These are phyloP conservation scores for Thalassiosira exigua DNA, from an alignment of 352 stramenopile species.

Conservation along the genomic window DNA sequence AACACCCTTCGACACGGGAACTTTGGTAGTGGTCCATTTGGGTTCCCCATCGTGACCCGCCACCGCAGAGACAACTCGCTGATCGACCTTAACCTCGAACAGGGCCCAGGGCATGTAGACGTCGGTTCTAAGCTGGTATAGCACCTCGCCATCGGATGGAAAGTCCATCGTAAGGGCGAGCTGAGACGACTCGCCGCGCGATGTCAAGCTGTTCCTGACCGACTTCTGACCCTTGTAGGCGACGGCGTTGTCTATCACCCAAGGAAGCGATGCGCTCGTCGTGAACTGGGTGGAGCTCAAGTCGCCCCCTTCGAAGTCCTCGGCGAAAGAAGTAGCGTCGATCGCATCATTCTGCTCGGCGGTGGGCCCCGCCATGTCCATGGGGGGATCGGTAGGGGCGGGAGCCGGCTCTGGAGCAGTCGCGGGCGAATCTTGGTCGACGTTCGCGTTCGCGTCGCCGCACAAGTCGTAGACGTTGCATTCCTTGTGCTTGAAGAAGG, in stretches of 20 bases:
- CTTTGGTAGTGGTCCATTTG: background rate
- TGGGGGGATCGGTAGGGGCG: background rate
- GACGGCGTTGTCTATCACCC: slow-evolving; percentile 11
- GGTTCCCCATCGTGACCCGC: slow-evolving; percentile 6
- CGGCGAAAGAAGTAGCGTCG: too few relatives aligned
- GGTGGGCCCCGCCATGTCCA: too few relatives aligned
- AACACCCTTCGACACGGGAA: slow-evolving; percentile 3
- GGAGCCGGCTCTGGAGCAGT: background rate
- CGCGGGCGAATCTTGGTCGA: too few relatives aligned
- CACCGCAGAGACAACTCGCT: background rate
- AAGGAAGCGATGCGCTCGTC: background rate
- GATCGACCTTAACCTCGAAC: slow-evolving; percentile 6
- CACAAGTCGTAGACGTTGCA: background rate
- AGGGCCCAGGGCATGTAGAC: slow-evolving; percentile 26
- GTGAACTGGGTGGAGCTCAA: slow-evolving; percentile 12
- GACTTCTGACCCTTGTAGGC: slow-evolving; percentile 2
- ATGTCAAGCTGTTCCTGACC: slow-evolving; percentile 6
- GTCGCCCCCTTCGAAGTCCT: slow-evolving; percentile 30
- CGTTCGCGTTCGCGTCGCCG: background rate
- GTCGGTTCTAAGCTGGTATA: slow-evolving; percentile 21
- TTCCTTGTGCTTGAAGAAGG: slow-evolving; percentile 16
- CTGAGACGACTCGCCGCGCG: background rate
- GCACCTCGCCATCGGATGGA: slow-evolving; percentile 4
- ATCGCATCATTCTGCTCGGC: too few relatives aligned
- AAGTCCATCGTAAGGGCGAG: slow-evolving; percentile 15